Evolutionary conservation across 768 basidiomycete genomes (phyloP).

Genomic region (Lactarius tabidus): DNA sequence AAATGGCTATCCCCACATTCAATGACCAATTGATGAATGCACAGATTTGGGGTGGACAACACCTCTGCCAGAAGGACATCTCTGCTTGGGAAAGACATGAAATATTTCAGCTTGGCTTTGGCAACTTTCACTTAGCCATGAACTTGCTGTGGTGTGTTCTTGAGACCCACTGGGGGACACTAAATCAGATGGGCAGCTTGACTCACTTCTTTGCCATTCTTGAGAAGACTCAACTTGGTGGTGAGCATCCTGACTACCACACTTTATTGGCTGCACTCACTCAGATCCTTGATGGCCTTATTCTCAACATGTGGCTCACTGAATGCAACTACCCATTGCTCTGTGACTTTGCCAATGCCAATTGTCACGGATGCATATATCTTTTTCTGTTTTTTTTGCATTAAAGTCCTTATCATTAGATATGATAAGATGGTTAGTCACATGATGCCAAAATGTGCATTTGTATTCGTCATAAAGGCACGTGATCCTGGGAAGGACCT

Average conservation of each 20-base stretch:
- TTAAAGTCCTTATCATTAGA: no score
- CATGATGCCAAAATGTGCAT: no score
- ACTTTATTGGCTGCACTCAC: neutral
- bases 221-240: neutral
- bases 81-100: neutral
- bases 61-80: neutral
- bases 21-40: neutral
- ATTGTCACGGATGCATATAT: no score
- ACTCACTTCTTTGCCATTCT: neutral
- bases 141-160: neutral
- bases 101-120: neutral
- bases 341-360: neutral
- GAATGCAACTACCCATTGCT: neutral
- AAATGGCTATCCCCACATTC: neutral
- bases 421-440: no score
- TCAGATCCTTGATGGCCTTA: neutral
- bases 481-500: no score
- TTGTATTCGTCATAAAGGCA: no score
- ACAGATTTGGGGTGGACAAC: neutral
- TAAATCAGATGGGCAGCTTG: neutral
- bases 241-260: conserved; percentile 1
- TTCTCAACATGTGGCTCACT: neutral
- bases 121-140: neutral
- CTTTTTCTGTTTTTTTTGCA: no score
- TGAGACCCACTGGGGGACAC: neutral